Evolutionary conservation across 208 protist species (phyloP).

Genomic region (Crithidia mellificae): DNA sequence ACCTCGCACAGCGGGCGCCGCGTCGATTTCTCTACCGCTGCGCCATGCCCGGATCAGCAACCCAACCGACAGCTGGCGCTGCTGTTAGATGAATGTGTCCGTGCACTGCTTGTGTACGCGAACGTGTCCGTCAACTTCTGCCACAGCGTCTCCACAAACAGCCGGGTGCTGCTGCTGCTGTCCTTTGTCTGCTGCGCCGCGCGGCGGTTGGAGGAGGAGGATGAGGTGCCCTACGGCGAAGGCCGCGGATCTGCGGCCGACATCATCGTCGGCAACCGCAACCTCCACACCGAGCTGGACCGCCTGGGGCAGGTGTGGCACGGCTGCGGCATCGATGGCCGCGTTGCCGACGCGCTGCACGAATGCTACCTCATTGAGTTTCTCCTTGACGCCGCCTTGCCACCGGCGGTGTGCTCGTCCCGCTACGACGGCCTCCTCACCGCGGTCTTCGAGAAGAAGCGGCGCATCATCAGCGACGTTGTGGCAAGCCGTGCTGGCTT

Average conservation of each 20-base stretch:
- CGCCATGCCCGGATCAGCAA: slow-evolving; percentile 36
- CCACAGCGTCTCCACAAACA: slow-evolving; percentile 52
- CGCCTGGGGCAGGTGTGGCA: slow-evolving; percentile 48
- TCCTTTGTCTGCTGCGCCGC: slow-evolving; percentile 70
- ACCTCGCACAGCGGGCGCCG: slow-evolving; percentile 1
- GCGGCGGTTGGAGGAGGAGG: slow-evolving; percentile 47
- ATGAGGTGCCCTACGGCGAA: slow-evolving; percentile 13
- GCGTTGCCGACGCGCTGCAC: slow-evolving; percentile 45
- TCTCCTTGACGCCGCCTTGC: slow-evolving; percentile 85
- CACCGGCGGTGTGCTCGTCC: slow-evolving; percentile 84
- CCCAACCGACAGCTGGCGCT: slow-evolving; percentile 41
- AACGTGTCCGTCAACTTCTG: slow-evolving; percentile 71
- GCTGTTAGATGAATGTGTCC: slow-evolving; percentile 69
- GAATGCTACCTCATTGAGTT: slow-evolving; percentile 85
- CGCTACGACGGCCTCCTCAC: slow-evolving; percentile 78
- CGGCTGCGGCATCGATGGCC: slow-evolving; percentile 48
- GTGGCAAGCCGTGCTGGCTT: slow-evolving; percentile 54
- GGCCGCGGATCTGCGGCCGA: slow-evolving; percentile 14
- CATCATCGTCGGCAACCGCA: slow-evolving; percentile 31
- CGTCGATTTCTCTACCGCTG: slow-evolving; percentile 31
- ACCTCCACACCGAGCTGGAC: slow-evolving; percentile 59
- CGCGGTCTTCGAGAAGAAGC: slow-evolving; percentile 69
- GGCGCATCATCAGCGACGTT: slow-evolving; percentile 63
- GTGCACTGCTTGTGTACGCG: slow-evolving; percentile 78
- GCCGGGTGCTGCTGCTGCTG: slow-evolving; percentile 53